Percentiles rank a stretch among this genome's conserved stretches.
These are phyloP conservation scores for Emmonsiellopsis sp. DNA, from an alignment of 2,329 filamentous ascomycete species.

Conservation along the genomic window DNA sequence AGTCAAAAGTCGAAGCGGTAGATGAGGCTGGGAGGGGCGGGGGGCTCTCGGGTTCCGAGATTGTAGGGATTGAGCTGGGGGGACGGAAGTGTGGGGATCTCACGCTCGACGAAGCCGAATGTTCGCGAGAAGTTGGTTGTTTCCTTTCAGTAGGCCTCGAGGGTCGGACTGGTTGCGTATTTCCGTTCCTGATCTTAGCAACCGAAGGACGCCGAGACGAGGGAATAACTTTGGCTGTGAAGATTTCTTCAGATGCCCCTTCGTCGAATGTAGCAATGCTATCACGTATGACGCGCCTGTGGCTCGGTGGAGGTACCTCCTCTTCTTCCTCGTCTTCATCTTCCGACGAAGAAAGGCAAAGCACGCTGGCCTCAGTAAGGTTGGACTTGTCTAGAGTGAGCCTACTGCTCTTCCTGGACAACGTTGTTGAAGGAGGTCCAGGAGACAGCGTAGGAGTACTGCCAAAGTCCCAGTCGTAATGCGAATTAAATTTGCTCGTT, in stretches of 20 bases:
- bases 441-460: background rate
- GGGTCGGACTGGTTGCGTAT: background rate
- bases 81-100: constrained; percentile 20
- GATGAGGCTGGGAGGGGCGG: background rate
- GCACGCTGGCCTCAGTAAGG: constrained; percentile 36
- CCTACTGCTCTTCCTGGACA: constrained; percentile 31
- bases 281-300: constrained; percentile 21
- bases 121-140: constrained; percentile 10
- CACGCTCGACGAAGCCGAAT: constrained; percentile 21
- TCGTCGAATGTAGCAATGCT: constrained; percentile 33
- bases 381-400: constrained; percentile 31
- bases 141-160: constrained; percentile 16
- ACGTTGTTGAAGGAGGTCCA: constrained; percentile 3
- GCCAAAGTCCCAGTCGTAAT: constrained; percentile 14
- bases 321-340: constrained; percentile 30
- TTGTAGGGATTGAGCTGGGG: constrained; percentile 24
- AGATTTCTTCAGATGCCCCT: constrained; percentile 32
- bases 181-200: constrained; percentile 15
- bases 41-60: constrained; percentile 24
- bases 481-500: constrained; percentile 6
- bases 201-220: constrained; percentile 21
- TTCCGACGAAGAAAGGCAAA: constrained; percentile 43
- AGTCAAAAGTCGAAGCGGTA: constrained; percentile 10
- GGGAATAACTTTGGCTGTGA: constrained; percentile 31
- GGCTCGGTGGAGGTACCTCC: constrained; percentile 8